phyloP scores from a whole-genome alignment of 768 basidiomycete species.

The Hebeloma cylindrosporum region DNA sequence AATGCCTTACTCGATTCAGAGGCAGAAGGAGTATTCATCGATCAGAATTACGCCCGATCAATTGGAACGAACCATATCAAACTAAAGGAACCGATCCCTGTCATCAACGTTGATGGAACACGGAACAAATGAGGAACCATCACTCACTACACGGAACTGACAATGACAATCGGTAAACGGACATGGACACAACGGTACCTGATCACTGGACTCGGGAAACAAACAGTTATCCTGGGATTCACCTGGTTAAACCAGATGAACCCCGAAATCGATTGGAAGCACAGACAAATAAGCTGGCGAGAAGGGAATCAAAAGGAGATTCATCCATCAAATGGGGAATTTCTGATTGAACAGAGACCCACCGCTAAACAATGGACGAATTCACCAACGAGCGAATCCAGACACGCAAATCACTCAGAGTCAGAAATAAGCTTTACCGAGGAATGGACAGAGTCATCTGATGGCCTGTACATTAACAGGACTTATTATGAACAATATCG shows the following conservation, averaged over 20 bases:
- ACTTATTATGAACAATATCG: neutral
- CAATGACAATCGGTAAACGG: neutral
- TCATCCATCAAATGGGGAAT: too few relatives aligned
- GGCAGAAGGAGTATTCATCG: constrained; percentile 17
- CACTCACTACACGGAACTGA: neutral
- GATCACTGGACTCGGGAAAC: constrained; percentile 10
- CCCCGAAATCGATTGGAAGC: constrained; percentile 12
- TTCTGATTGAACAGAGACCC: too few relatives aligned
- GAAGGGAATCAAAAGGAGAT: too few relatives aligned
- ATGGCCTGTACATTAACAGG: too few relatives aligned
- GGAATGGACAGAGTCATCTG: too few relatives aligned
- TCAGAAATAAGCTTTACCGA: too few relatives aligned
- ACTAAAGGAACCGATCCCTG: neutral
- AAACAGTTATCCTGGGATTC: constrained; percentile 9
- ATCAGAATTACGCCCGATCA: constrained; percentile 5
- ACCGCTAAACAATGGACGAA: too few relatives aligned
- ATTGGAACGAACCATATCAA: neutral
- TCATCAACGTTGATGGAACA: constrained; percentile 14
- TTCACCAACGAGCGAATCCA: too few relatives aligned
- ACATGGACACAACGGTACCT: neutral
- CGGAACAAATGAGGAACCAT: constrained; percentile 12
- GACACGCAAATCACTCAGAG: too few relatives aligned
- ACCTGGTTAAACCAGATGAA: constrained; percentile 9
- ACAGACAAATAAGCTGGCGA: too few relatives aligned
- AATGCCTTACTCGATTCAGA: constrained; percentile 10